These are phyloP conservation scores for Huntiella decipiens DNA, from an alignment of 2,329 filamentous ascomycete species.

Conservation along the genomic window DNA sequence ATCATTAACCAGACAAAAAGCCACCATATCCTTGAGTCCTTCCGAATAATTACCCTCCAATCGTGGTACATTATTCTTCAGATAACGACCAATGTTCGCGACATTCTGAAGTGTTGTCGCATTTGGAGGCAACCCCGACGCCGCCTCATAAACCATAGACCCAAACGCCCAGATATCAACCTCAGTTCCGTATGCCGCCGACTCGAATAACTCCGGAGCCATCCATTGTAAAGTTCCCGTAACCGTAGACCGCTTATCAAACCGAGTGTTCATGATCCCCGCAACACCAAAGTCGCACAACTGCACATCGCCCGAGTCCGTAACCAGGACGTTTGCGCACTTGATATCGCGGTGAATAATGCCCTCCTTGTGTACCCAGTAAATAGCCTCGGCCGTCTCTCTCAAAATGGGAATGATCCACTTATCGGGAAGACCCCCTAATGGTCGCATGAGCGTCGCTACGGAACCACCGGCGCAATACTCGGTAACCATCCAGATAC, in stretches of 20 bases:
- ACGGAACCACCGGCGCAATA: slow-evolving; percentile 51
- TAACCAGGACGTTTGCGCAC: slow-evolving; percentile 44
- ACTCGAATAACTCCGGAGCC: slow-evolving; percentile 42
- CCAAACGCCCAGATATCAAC: slow-evolving; percentile 53
- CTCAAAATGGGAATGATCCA: slow-evolving; percentile 32
- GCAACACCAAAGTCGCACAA: slow-evolving; percentile 52
- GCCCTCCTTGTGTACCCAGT: slow-evolving; percentile 30
- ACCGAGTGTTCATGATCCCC: slow-evolving; percentile 40
- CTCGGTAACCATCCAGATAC: slow-evolving; percentile 51
- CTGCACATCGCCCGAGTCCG: slow-evolving; percentile 43
- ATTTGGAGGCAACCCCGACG: slow-evolving; percentile 42
- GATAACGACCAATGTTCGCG: slow-evolving; percentile 24
- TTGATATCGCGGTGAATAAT: slow-evolving; percentile 36
- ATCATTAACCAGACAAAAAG: slow-evolving; percentile 39
- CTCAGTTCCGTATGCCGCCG: slow-evolving; percentile 33
- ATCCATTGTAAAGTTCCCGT: slow-evolving; percentile 52
- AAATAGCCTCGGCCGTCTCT: slow-evolving; percentile 28
- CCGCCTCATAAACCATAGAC: slow-evolving; percentile 48
- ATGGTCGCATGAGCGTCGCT: slow-evolving; percentile 33
- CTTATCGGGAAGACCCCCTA: slow-evolving; percentile 29
- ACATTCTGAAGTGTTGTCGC: slow-evolving; percentile 25
- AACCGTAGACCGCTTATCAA: slow-evolving; percentile 44
- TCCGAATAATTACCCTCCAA: slow-evolving; percentile 41
- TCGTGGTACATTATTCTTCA: slow-evolving; percentile 30
- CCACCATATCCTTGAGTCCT: slow-evolving; percentile 36